Evolutionary conservation across 768 basidiomycete species (phyloP).

Genomic region (Mrakia frigida): DNA sequence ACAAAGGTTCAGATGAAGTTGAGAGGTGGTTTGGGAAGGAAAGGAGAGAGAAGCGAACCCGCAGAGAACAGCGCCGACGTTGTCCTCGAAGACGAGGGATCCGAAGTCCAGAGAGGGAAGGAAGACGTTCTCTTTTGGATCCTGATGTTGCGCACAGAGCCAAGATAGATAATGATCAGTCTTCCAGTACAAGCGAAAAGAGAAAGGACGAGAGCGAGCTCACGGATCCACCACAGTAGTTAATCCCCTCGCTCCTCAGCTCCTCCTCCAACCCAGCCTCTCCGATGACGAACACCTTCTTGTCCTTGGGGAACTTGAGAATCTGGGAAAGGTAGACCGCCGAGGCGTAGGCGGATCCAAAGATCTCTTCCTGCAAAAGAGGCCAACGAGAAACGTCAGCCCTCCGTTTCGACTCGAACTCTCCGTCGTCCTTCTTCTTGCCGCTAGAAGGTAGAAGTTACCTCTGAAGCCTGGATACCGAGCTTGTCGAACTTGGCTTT

Average conservation of each 20-base stretch:
- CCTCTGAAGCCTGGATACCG: conserved; percentile 75
- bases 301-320: conserved; percentile 77
- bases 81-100: conserved; percentile 55
- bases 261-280: conserved; percentile 90
- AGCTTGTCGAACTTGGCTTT: conserved; percentile 87
- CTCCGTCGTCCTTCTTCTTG: no score
- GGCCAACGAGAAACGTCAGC: not conserved
- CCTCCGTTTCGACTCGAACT: conserved; percentile 15
- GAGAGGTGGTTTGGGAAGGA: not conserved
- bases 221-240: conserved; percentile 78
- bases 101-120: conserved; percentile 66
- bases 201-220: conserved; percentile 36
- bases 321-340: conserved; percentile 83
- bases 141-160: no score
- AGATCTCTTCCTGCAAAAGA: conserved; percentile 76
- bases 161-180: not conserved
- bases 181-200: not conserved
- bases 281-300: conserved; percentile 94
- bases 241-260: conserved; percentile 76
- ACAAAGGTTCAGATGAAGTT: not conserved
- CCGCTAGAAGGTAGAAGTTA: conserved; percentile 43
- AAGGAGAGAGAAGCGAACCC: conserved; percentile 60
- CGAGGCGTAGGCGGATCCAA: conserved; percentile 84
- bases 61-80: conserved; percentile 88
- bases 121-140: conserved; percentile 75